Evolutionary conservation across 148 eudicot species (phyloP).

Genomic region (Polygonum aviculare): DNA sequence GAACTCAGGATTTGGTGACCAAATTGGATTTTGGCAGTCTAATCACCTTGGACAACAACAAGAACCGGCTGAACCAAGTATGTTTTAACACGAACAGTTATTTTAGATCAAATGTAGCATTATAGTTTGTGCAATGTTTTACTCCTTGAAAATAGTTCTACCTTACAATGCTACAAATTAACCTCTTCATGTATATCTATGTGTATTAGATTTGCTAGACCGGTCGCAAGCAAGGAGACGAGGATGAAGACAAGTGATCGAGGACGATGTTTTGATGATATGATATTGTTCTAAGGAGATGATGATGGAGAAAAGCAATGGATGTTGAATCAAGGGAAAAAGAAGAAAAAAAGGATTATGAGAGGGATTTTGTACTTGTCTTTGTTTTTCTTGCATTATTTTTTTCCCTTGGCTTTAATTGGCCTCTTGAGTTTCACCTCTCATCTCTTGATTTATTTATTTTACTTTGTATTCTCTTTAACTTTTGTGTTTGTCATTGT

Average conservation of each 20-base stretch:
- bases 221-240: constrained; percentile 17
- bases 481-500: not conserved
- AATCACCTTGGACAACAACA: constrained; percentile 11
- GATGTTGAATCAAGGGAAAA: not conserved
- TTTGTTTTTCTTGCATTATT: not conserved
- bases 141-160: too few species aligned
- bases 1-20: constrained; percentile 21
- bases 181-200: too few species aligned
- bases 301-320: not conserved
- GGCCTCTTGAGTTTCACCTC: not conserved
- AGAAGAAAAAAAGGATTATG: not conserved
- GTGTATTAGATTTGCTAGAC: constrained; percentile 2
- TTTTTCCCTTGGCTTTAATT: not conserved
- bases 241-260: constrained; percentile 3
- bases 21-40: constrained; percentile 25
- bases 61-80: constrained; percentile 23
- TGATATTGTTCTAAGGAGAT: not conserved
- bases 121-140: too few species aligned
- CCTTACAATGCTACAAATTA: too few species aligned
- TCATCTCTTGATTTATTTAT: not conserved
- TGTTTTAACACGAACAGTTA: not conserved
- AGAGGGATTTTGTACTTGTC: not conserved
- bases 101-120: too few species aligned
- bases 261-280: not conserved
- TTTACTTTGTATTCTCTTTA: not conserved